These are phyloP conservation scores for Tricholomella constricta DNA, from an alignment of 768 basidiomycete species.

Conservation along the genomic window DNA sequence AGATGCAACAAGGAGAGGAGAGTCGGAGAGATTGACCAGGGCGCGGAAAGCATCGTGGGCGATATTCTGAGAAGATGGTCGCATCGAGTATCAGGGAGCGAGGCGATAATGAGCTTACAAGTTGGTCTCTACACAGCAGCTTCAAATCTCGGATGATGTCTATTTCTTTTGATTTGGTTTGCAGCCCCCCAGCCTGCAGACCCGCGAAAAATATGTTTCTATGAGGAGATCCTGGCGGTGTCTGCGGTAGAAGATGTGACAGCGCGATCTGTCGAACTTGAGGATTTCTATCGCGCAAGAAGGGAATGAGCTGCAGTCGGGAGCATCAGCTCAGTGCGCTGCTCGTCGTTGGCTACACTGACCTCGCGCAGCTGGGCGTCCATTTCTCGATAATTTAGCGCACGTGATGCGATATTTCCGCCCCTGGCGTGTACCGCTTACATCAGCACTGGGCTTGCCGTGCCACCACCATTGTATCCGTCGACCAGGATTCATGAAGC, in stretches of 20 bases:
- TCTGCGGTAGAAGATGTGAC: constrained; percentile 79
- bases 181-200: constrained; percentile 56
- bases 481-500: constrained; percentile 21
- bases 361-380: constrained; percentile 52
- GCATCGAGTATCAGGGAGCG: constrained; percentile 3
- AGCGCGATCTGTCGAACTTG: constrained; percentile 88
- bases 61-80: constrained; percentile 55
- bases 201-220: constrained; percentile 75
- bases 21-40: constrained; percentile 91
- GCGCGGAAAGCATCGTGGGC: constrained; percentile 96
- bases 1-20: constrained; percentile 61
- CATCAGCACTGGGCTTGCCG: constrained; percentile 15
- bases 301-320: constrained; percentile 67
- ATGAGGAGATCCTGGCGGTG: constrained; percentile 67
- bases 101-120: constrained; percentile 45
- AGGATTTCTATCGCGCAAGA: constrained; percentile 84
- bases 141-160: constrained; percentile 81
- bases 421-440: constrained; percentile 12
- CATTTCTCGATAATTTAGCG: constrained; percentile 30
- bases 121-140: constrained; percentile 84
- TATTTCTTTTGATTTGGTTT: constrained; percentile 57
- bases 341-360: constrained; percentile 12
- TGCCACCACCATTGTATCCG: constrained; percentile 13
- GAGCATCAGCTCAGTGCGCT: background rate
- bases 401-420: constrained; percentile 35